A percentile compares a stretch with the other conserved stretches of the same genome.
Conservation (phyloP, 371 early-diverging fungal species). For the Saksenaea oblongispora region DNA sequence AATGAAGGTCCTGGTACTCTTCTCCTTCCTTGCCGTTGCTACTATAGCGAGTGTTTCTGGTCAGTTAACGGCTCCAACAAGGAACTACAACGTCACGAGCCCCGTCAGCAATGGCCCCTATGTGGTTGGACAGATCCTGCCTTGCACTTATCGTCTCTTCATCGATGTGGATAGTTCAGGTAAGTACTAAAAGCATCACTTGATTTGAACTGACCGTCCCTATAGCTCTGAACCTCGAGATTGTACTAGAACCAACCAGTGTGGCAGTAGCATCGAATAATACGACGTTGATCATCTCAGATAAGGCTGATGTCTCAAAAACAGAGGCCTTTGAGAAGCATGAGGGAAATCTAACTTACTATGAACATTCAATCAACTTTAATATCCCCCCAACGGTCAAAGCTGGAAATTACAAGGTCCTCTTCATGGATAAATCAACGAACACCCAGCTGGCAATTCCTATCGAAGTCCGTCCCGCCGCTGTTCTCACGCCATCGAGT, state of each 20-base stretch:
- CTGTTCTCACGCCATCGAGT: slow-evolving; percentile 27
- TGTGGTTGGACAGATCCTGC: slow-evolving; percentile 48
- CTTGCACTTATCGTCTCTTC: slow-evolving; percentile 49
- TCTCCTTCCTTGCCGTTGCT: neutral
- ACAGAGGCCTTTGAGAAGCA: slow-evolving; percentile 41
- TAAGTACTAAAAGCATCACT: slow-evolving; percentile 14
- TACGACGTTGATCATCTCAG: slow-evolving; percentile 30
- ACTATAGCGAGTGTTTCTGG: slow-evolving; percentile 19
- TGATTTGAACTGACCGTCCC: neutral
- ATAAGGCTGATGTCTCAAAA: slow-evolving; percentile 45
- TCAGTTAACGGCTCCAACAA: slow-evolving; percentile 43
- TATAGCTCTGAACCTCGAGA: slow-evolving; percentile 14
- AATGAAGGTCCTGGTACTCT: neutral
- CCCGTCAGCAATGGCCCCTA: slow-evolving; percentile 44
- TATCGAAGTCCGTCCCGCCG: slow-evolving; percentile 48
- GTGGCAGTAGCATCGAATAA: slow-evolving; percentile 1
- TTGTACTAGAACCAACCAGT: slow-evolving; percentile 7
- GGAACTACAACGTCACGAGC: slow-evolving; percentile 50
- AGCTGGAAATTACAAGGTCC: slow-evolving; percentile 43
- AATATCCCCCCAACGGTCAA: slow-evolving; percentile 36
- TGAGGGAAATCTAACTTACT: slow-evolving; percentile 44
- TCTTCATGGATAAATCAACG: slow-evolving; percentile 42
- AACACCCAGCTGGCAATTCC: slow-evolving; percentile 46
- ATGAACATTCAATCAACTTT: slow-evolving; percentile 51
- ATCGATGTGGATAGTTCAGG: slow-evolving; percentile 46